phyloP scores from a whole-genome alignment of 495 filamentous ascomycete species.

The Neurospora tetraspora region DNA sequence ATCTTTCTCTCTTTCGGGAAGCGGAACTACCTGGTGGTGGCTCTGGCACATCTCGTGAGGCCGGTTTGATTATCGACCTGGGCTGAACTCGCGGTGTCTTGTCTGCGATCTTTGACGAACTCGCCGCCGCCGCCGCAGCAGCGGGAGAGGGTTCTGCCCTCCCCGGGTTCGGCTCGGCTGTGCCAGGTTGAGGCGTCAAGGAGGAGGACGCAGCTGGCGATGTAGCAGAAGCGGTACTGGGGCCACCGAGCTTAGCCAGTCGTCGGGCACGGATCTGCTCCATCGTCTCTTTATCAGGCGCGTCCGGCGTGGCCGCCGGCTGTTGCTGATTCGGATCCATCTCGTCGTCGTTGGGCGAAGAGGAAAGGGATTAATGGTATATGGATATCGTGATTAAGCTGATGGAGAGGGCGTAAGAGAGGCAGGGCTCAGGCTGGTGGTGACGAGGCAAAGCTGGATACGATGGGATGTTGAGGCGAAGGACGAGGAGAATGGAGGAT shows the following conservation, averaged over 20 bases:
- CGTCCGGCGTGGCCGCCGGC: slow-evolving; percentile 16
- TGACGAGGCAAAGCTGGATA: not conserved
- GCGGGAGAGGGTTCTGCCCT: slow-evolving; percentile 1
- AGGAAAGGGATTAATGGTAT: not conserved
- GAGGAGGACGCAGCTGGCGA: slow-evolving; percentile 1
- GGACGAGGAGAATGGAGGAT: not conserved
- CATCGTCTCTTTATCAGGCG: slow-evolving; percentile 25
- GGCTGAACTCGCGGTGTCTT: not conserved
- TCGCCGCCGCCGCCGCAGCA: slow-evolving; percentile 2
- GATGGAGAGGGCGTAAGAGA: not conserved
- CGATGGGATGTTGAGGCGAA: not conserved
- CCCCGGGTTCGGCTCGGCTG: slow-evolving; percentile 3
- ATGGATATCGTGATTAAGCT: not conserved
- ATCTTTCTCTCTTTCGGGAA: slow-evolving; percentile 17
- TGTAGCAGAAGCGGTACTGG: slow-evolving; percentile 6
- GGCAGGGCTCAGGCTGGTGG: not conserved
- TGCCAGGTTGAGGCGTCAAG: not conserved
- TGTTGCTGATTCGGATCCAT: slow-evolving; percentile 24
- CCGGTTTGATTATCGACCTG: not conserved
- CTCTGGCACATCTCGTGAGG: not conserved
- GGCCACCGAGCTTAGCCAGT: slow-evolving; percentile 32
- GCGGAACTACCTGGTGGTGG: slow-evolving; percentile 17
- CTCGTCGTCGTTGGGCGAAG: not conserved
- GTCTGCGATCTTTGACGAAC: slow-evolving; percentile 2
- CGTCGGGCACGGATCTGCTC: slow-evolving; percentile 32